phyloP scores from a whole-genome alignment of 805 yeast species.

The Saturnispora hagleri region DNA sequence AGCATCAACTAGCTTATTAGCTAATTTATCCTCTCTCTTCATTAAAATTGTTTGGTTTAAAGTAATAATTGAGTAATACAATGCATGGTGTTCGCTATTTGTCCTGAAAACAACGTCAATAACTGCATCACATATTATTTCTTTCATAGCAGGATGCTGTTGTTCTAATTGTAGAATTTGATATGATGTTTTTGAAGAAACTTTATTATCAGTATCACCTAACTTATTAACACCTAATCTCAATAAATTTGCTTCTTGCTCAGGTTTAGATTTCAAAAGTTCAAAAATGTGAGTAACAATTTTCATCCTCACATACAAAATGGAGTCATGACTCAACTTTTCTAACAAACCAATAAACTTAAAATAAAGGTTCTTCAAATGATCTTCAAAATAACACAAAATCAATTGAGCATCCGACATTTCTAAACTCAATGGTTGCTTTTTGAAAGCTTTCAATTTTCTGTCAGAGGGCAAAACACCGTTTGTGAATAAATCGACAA shows the following conservation, averaged over 20 bases:
- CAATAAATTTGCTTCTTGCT: slow-evolving; percentile 88
- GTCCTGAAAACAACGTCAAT: slow-evolving; percentile 72
- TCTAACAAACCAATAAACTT: slow-evolving; percentile 70
- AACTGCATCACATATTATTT: slow-evolving; percentile 66
- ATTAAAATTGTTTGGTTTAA: slow-evolving; percentile 88
- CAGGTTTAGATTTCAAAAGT: slow-evolving; percentile 77
- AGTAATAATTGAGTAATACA: slow-evolving; percentile 81
- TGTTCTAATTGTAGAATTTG: slow-evolving; percentile 73
- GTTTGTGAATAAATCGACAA: slow-evolving; percentile 77
- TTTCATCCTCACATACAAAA: slow-evolving; percentile 75
- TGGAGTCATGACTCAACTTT: slow-evolving; percentile 79
- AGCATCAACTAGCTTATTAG: slow-evolving; percentile 73
- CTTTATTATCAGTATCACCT: slow-evolving; percentile 89
- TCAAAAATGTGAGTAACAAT: slow-evolving; percentile 72
- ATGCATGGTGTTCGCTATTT: slow-evolving; percentile 73
- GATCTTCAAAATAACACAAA: slow-evolving; percentile 80
- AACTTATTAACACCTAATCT: slow-evolving; percentile 86
- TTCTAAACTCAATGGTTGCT: slow-evolving; percentile 47
- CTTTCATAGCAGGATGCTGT: slow-evolving; percentile 93
- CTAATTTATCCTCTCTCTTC: slow-evolving; percentile 65
- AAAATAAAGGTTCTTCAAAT: slow-evolving; percentile 69
- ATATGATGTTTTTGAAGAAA: slow-evolving; percentile 80
- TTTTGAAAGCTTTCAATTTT: slow-evolving; percentile 69
- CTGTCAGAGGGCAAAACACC: slow-evolving; percentile 86
- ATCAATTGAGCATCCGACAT: slow-evolving; percentile 52